phyloP scores from a whole-genome alignment of 2,329 filamentous ascomycete species.

The Talaromyces marneffei region DNA sequence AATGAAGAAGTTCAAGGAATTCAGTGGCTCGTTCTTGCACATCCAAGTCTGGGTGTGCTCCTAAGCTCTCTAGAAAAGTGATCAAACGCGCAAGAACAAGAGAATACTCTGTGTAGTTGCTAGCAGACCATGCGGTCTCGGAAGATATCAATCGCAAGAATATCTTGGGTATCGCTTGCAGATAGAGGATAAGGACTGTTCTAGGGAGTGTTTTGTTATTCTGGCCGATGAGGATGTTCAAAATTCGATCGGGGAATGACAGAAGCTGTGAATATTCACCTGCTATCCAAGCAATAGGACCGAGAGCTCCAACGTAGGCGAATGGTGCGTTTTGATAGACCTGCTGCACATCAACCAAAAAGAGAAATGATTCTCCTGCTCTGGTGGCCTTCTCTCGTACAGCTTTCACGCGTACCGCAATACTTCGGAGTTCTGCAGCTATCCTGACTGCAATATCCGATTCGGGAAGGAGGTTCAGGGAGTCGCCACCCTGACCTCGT shows the following conservation, averaged over 20 bases:
- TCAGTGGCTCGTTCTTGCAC: conserved; percentile 93
- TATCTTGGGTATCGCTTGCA: conserved; percentile 82
- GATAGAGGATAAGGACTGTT: conserved; percentile 66
- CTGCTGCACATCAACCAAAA: conserved; percentile 44
- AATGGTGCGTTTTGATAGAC: conserved; percentile 54
- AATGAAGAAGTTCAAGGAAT: conserved; percentile 79
- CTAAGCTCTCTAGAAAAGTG: conserved; percentile 72
- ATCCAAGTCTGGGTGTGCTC: conserved; percentile 78
- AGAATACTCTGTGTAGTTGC: conserved; percentile 66
- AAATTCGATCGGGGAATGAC: conserved; percentile 61
- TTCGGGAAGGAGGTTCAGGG: conserved; percentile 13
- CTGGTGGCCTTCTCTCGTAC: conserved; percentile 74
- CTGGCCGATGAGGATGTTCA: conserved; percentile 68
- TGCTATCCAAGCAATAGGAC: conserved; percentile 74
- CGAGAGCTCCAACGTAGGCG: conserved; percentile 59
- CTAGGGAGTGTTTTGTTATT: conserved; percentile 54
- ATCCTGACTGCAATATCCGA: conserved; percentile 46
- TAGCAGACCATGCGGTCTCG: conserved; percentile 61
- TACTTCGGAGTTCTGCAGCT: conserved; percentile 78
- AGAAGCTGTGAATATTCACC: conserved; percentile 81
- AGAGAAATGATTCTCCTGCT: conserved; percentile 70
- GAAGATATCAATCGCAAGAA: conserved; percentile 67
- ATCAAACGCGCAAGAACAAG: conserved; percentile 77
- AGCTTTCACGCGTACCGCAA: conserved; percentile 84
- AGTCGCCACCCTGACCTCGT: conserved; percentile 17